phyloP scores from a whole-genome alignment of 176 grass and related monocot genomes.

The Raddia guianensis region DNA sequence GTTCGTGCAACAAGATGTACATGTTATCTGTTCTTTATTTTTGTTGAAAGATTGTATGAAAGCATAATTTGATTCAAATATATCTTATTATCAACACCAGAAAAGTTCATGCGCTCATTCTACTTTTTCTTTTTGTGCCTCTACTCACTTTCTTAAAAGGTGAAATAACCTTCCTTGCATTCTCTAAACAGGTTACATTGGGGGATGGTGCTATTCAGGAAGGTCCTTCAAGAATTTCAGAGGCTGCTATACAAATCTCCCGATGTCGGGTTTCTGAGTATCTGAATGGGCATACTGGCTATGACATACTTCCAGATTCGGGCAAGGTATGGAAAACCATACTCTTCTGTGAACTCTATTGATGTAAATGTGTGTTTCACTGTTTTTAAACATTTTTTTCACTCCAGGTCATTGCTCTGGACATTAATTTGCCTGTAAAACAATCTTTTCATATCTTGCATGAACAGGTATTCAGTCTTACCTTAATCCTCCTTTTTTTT shows the following conservation, averaged over 20 bases:
- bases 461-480: constrained; percentile 79
- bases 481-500: neutral
- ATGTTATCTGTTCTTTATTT: neutral
- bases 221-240: constrained; percentile 63
- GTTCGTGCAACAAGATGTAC: neutral
- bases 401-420: constrained; percentile 88
- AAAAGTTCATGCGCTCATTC: neutral
- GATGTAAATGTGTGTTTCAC: neutral
- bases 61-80: neutral
- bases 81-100: neutral
- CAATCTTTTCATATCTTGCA: constrained; percentile 98
- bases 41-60: constrained; percentile 4
- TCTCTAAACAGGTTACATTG: constrained; percentile 48
- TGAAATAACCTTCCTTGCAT: constrained; percentile 28
- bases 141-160: neutral
- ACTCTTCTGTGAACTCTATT: constrained; percentile 11
- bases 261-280: constrained; percentile 59
- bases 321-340: constrained; percentile 73
- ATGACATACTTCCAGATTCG: constrained; percentile 93
- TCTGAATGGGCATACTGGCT: constrained; percentile 71
- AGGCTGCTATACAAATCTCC: constrained; percentile 72
- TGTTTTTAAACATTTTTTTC: constrained; percentile 8
- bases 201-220: constrained; percentile 48
- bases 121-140: neutral
- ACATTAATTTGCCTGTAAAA: constrained; percentile 97